Evolutionary conservation across 2,329 filamentous ascomycete genomes (phyloP), one percentile per base, ranked within the genome.

Genomic region (Sporothrix curviconia): DNA sequence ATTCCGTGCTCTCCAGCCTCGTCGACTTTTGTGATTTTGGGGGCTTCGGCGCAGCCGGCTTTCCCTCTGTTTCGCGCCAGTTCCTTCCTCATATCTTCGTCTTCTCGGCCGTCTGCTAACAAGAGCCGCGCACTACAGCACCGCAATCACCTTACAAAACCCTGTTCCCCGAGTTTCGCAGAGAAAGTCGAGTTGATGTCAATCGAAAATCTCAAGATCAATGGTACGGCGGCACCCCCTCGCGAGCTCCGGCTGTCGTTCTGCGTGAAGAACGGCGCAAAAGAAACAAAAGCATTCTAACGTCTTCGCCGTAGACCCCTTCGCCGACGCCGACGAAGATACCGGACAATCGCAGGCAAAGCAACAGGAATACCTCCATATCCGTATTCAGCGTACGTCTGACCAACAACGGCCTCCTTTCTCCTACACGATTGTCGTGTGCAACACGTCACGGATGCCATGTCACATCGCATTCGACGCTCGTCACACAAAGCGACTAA

Each of bases 261-360:
- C 15, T 24, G 46, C 30, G n/a, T 7, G 19, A 22, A 25, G 8
- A 4, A 9, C 47, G 47, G 24, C 14, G 3, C 5, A 28, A 19
- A 32, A 7, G 34, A 51, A 5, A 22, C 30, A 12, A 34, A 28
- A 55, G 36, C 30, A 17, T n/a, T 15, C 25, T 15, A 14, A 44
- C 37, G 24, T 30, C 37, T 42, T 37, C 7, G 54, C 14, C 30
- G n/a, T n/a, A 96, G 94, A 99, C 87, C 94, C 94, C 88, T 99
- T 99, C 90, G 94, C 94, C 87, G 94, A 97, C 90, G 94, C 92
- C 85, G 94, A 96, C 90, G 92, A 96, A 87, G 92, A 95, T 77
- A 91, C 88, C 76, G 92, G 91, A 82, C 89, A 95, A 80, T 87
- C 60, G 47, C 62, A 85, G 74, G 94, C 94, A 79, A 89, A 64